Base-by-base conservation (phyloP, 192 early-diverging fungal genomes). In the Entomortierella chlamydospora region DNA sequence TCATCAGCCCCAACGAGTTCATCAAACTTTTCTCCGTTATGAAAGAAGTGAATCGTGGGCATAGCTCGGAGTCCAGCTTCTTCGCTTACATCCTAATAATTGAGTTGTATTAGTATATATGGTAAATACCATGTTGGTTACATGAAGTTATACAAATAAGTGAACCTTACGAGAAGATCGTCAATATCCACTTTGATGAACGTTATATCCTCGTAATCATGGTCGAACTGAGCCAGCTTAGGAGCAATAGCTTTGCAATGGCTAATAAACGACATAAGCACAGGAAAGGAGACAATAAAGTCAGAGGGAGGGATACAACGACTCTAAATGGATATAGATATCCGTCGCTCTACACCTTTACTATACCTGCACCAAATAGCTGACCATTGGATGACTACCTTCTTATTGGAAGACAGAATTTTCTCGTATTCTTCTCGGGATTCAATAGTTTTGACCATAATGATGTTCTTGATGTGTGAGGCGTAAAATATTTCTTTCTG, bases 21-120 rank as follows among this genome's bases (percentile, higher is more conserved):
- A 39, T 79, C 87, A 23, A 87, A 69, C 73, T 84, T 84, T 30
- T 77, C 64, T 23, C 89, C 87, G 41, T 83, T 56, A 20, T 83
- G 51, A 80, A 86, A 91, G 66, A 87, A 80, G 51, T 84, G 67
- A 83, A 93, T 87, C 2, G 88, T 89, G 34, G 87, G 87, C 88
- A 88, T 89, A 37, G 84, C 81, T 28, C 79, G 82, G 54, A 88
- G 39, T 4, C 61, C 50, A 8, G 79, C 67, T 33, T 81, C 70
- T n/a, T 81, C 66, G 28, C 83, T 83, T 26, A 88, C 65, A 57
- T 83, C 85, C 82, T 82, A 20, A 37, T n/a, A n/a, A n/a, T n/a
- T n/a, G n/a, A n/a, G n/a, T n/a, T n/a, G n/a, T n/a, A n/a, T n/a
- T n/a, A n/a, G n/a, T n/a, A n/a, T n/a, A n/a, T n/a, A n/a, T n/a